Evolutionary conservation across 306 rosid species (phyloP).

Genomic region (Castanospermum australe): DNA sequence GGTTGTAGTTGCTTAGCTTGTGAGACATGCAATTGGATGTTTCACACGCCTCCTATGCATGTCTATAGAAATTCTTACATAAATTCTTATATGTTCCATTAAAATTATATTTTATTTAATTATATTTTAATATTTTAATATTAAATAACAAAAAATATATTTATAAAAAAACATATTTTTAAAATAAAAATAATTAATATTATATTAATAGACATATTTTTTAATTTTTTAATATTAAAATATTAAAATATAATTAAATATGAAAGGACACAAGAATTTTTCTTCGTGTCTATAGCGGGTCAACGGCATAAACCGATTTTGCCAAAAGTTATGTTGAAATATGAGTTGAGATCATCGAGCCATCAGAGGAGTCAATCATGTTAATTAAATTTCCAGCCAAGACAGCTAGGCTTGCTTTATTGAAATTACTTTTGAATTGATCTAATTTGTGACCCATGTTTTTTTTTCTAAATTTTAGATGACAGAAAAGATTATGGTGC

Average conservation of each 20-base stretch:
- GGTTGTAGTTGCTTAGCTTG: constrained; percentile 5
- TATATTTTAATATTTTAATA: too few species aligned
- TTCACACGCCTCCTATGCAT: too few species aligned
- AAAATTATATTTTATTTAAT: too few species aligned
- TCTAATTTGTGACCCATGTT: background rate
- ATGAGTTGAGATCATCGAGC: background rate
- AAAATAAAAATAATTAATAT: too few species aligned
- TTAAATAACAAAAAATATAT: too few species aligned
- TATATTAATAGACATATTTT: too few species aligned
- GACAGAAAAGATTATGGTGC: background rate
- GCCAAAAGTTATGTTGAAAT: constrained; percentile 22
- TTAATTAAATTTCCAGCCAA: constrained; percentile 2
- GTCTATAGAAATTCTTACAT: too few species aligned
- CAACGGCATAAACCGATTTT: background rate
- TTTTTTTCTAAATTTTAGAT: background rate
- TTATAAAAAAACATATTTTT: too few species aligned
- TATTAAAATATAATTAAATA: too few species aligned
- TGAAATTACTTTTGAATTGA: background rate
- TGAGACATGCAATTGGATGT: constrained; percentile 1
- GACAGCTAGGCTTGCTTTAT: constrained; percentile 3
- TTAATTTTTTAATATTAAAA: too few species aligned
- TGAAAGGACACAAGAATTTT: too few species aligned
- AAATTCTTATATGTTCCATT: too few species aligned
- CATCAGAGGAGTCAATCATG: constrained; percentile 3
- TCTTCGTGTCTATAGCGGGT: background rate